These are phyloP conservation scores for Brassica incana DNA, from an alignment of 345 rosid species.

Conservation along the genomic window DNA sequence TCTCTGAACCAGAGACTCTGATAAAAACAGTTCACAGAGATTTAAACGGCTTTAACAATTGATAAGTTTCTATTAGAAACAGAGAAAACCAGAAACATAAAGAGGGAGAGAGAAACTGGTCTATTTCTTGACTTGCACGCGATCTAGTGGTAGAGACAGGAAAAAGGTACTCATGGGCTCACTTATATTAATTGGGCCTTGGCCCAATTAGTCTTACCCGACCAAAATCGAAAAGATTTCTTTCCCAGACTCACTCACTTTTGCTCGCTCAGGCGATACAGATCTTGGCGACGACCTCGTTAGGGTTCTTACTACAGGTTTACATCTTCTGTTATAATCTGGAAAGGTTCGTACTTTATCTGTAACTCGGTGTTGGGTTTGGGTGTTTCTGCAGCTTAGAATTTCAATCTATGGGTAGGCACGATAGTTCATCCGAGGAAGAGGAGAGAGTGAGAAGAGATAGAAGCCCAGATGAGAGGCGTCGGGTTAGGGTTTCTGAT, in stretches of 20 bases:
- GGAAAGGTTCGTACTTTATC: background rate
- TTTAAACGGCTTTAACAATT: too few species aligned
- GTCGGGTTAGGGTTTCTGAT: slow-evolving; percentile 32
- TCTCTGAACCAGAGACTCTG: background rate
- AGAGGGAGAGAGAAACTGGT: slow-evolving; percentile 49
- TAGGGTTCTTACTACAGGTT: slow-evolving; percentile 19
- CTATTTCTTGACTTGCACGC: slow-evolving; percentile 80
- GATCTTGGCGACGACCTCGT: slow-evolving; percentile 23
- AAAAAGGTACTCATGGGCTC: slow-evolving; percentile 8
- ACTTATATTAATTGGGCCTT: background rate
- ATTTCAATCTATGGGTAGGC: slow-evolving; percentile 31
- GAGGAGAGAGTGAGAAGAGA: slow-evolving; percentile 35
- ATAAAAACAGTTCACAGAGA: too few species aligned
- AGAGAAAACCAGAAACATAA: background rate
- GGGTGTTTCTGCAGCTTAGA: background rate
- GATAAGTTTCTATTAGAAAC: too few species aligned
- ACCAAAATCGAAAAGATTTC: background rate
- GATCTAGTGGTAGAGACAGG: slow-evolving; percentile 47
- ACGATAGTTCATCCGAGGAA: slow-evolving; percentile 37
- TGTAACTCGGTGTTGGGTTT: background rate
- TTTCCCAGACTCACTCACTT: background rate
- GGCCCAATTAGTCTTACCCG: slow-evolving; percentile 6
- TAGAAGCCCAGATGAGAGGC: slow-evolving; percentile 30
- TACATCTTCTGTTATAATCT: background rate
- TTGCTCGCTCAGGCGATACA: slow-evolving; percentile 12